A percentile compares a stretch with the other conserved stretches of the same genome.
Evolutionary conservation across 768 basidiomycete species (phyloP).

Genomic region (Dioszegia hungarica): DNA sequence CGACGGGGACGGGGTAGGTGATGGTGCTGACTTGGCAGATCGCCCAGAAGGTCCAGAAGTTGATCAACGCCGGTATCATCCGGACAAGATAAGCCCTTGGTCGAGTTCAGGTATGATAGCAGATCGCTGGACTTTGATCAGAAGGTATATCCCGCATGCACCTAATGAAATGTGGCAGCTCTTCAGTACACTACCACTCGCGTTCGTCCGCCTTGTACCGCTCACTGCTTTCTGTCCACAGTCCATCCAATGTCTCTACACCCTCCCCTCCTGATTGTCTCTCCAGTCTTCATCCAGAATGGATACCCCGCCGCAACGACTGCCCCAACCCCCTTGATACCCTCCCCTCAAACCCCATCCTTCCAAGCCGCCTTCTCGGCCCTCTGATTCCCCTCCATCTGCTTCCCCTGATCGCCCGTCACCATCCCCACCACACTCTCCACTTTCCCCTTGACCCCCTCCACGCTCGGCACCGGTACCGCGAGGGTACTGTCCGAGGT

Average conservation of each 20-base stretch:
- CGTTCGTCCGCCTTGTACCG: background rate
- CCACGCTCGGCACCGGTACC: conserved; percentile 32
- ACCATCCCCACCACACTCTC: conserved; percentile 43
- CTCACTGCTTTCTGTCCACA: background rate
- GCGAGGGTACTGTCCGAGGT: conserved; percentile 17
- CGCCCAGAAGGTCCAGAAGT: conserved; percentile 32
- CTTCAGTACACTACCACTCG: no score
- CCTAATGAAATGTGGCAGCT: background rate
- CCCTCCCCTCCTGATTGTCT: no score
- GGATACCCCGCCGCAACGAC: no score
- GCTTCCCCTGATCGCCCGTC: conserved; percentile 42
- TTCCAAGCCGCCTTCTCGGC: conserved; percentile 48
- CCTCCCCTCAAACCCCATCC: conserved; percentile 28
- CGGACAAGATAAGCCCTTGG: conserved; percentile 55
- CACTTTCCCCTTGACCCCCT: conserved; percentile 36
- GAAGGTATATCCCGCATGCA: background rate
- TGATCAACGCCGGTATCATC: conserved; percentile 85
- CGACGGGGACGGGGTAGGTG: no score
- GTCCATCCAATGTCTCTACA: no score
- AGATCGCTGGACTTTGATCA: background rate
- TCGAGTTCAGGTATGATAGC: background rate
- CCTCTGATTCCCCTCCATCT: conserved; percentile 41
- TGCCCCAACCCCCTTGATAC: background rate
- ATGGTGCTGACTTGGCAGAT: conserved; percentile 14
- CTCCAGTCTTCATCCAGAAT: no score